Conservation (phyloP, 352 stramenopile species). For the Pythium phragmiticola region DNA sequence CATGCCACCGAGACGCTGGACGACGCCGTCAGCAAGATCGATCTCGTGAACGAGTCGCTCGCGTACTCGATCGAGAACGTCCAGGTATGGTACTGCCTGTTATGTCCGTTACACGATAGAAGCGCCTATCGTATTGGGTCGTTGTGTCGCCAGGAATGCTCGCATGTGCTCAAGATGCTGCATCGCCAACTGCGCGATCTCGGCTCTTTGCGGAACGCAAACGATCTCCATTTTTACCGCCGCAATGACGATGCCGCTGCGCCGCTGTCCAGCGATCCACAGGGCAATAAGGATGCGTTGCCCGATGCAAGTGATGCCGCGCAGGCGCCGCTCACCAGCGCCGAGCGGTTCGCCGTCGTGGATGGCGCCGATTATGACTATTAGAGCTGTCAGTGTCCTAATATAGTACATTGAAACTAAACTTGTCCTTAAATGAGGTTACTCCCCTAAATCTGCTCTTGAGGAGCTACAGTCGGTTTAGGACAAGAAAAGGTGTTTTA, state of each 20-base stretch:
- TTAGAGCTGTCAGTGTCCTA: not conserved
- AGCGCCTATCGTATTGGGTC: not conserved
- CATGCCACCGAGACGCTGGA: constrained; percentile 40
- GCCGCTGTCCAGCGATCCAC: not conserved
- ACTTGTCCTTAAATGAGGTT: not conserved
- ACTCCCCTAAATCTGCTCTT: not conserved
- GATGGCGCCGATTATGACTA: constrained; percentile 17
- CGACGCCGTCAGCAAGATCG: constrained; percentile 62
- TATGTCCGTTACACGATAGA: not conserved
- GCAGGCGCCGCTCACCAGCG: not conserved
- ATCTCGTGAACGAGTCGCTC: constrained; percentile 80
- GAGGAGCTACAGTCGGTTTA: not conserved
- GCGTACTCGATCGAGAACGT: constrained; percentile 82
- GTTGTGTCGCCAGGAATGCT: constrained; percentile 36
- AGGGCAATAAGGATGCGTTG: not conserved
- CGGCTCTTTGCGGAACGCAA: constrained; percentile 37
- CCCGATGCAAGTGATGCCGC: not conserved
- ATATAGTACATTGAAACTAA: not conserved
- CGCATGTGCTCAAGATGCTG: constrained; percentile 69
- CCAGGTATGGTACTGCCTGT: constrained; percentile 28
- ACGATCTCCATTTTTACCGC: constrained; percentile 33
- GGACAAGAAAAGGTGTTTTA: not conserved
- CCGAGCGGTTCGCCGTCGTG: constrained; percentile 5
- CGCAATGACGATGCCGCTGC: not conserved
- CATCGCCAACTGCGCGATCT: constrained; percentile 66